Conservation (phyloP, 73 alveolate genomes). For the Durusdinium trenchii region DNA sequence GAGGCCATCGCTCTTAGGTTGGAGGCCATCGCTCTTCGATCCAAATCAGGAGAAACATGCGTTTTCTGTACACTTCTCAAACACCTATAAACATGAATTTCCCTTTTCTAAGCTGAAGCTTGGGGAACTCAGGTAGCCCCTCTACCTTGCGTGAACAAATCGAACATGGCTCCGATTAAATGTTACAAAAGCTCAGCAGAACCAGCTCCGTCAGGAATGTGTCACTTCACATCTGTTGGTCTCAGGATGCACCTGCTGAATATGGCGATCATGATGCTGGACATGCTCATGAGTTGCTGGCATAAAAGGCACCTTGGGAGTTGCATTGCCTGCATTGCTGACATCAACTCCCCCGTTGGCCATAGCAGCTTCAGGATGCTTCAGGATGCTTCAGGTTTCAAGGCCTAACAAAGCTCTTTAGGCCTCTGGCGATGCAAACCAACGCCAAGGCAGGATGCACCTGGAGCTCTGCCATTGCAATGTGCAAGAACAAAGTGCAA, state of each 20-base stretch:
- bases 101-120: no score
- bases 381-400: neutral
- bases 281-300: constrained; percentile 60
- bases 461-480: neutral
- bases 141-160: no score
- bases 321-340: neutral
- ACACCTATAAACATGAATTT: no score
- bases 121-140: no score
- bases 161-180: no score
- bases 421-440: constrained; percentile 30
- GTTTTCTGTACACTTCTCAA: no score
- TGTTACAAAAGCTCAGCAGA: no score
- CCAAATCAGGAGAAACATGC: no score
- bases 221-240: no score
- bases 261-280: neutral
- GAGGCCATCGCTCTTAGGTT: no score
- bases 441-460: constrained; percentile 89
- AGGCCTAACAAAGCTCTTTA: neutral
- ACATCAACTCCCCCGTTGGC: neutral
- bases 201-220: no score
- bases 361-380: neutral
- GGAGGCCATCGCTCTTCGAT: no score
- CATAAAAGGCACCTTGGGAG: constrained; percentile 67
- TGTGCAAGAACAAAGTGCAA: neutral
- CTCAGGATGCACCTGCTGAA: constrained; percentile 42